Base-by-base conservation (phyloP, 495 filamentous ascomycete genomes). In the Wilcoxina mikolae region DNA sequence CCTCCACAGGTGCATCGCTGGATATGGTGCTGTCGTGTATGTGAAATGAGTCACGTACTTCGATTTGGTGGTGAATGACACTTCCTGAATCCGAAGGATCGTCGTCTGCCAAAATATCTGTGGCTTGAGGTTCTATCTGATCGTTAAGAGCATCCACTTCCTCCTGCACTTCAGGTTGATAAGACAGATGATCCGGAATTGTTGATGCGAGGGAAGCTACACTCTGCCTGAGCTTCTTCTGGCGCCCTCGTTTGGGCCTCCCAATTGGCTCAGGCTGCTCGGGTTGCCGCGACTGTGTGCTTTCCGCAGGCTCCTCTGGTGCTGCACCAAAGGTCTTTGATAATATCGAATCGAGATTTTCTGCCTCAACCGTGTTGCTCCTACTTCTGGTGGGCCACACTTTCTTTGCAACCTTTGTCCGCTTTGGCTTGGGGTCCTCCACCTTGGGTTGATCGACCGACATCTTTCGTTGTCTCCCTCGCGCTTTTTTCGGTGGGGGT, bases 401-500 rank as follows among this genome's bases (percentile, higher is more conserved):
- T n/a, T 49, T 49, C 20, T 46, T 44, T 3, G 26, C 15, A 23
- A 44, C 26, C 22, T n/a, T 26, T 7, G 38, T 44, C 20, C 41
- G 52, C 35, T 28, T 44, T 9, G 26, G 23, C 15, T 15, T 31
- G 47, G 29, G 38, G 18, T 17, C 26, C 20, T 24, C 52, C 11
- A 18, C 46, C 15, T 27, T 23, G 31, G 49, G 3, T 2, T 15
- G n/a, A 23, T 11, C 24, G 49, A 38, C 51, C 9, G 33, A 20
- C 17, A 17, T 49, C 28, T 65, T 65, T 27, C 48, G 56, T 0
- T 22, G 4, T 11, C 12, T 23, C 24, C 29, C 54, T 20, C 61
- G 50, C 15, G 41, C 39, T 51, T 64, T 65, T 5, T 20, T 17
- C 27, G 25, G 1, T 11, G 12, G 24, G 29, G 46, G 46, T 12